Base-by-base conservation (phyloP, 306 rosid species). In the Senna siamea region DNA sequence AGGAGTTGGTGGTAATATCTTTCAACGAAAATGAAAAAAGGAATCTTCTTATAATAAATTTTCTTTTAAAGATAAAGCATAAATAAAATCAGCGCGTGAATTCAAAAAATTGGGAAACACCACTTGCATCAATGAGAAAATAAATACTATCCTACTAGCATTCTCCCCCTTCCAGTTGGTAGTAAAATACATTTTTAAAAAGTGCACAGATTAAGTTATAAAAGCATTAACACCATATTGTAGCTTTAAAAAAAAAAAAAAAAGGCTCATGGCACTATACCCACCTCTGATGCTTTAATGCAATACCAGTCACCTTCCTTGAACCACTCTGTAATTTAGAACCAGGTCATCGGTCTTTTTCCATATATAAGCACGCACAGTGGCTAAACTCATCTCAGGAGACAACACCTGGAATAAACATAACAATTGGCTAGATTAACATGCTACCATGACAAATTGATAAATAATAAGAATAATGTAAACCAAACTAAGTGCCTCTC, bases 321-420 rank as follows among this genome's bases (percentile, higher is more conserved):
- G 96, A 77, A 86, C 78, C 81, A 92, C 84, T 88, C 90, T 88
- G 79, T 94, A 95, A 83, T 95, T 90, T 80, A 95, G 86, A 81
- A 92, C 66, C 48, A 95, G 81, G 79, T 95, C 99, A 40, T 95
- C 99, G 13, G 92, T 5, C 87, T 95, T 95, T 90, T 92, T 95
- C 99, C 99, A 95, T 74, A 95, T 76, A 79, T 95, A 95, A 81
- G 94, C 81, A 62, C 96, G 85, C 69, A 90, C 98, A 13, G 99
- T 95, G 81, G 99, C 99, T 79, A 95, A 83, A 82, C 98, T 95
- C 96, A 92, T 80, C 7, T 92, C 98, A 52, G 97, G 96, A 54
- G 90, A 76, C 85, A 95, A 80, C 32, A 86, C 97, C 99, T 95
- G 87, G 20, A 78, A 70, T 44, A 60, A 69, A 23, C 55, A 35